Conservation (phyloP, 2,329 filamentous ascomycete genomes). For the Penicillium sp. region DNA sequence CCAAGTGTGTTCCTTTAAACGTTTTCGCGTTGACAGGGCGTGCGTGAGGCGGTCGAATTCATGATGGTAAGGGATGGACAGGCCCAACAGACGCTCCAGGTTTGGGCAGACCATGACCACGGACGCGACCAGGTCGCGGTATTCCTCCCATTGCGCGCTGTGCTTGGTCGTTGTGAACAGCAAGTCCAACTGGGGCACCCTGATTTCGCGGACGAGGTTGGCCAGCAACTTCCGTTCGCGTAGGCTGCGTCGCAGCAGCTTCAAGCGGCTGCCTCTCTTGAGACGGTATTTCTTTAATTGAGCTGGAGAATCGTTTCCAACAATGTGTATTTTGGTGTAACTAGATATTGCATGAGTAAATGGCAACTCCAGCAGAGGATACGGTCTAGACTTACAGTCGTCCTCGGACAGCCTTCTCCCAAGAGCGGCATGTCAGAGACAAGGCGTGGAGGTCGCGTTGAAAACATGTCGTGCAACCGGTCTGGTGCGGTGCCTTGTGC, state of each 20-base stretch:
- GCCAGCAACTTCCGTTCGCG: conserved; percentile 50
- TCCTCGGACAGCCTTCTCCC: conserved; percentile 51
- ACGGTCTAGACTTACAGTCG: conserved; percentile 46
- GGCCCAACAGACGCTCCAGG: conserved; percentile 52
- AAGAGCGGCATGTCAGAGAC: conserved; percentile 53
- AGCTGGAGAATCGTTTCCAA: conserved; percentile 45
- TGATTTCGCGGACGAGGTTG: conserved; percentile 51
- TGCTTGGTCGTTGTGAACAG: conserved; percentile 39
- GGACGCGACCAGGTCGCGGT: conserved; percentile 51
- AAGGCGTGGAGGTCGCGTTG: conserved; percentile 52
- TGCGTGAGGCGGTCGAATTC: conserved; percentile 53
- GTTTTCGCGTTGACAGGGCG: conserved; percentile 52
- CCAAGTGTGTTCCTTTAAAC: conserved; percentile 55
- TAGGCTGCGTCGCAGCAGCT: conserved; percentile 52
- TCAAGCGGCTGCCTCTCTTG: conserved; percentile 50
- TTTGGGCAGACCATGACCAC: conserved; percentile 58
- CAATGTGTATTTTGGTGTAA: conserved; percentile 49
- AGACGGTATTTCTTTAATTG: conserved; percentile 48
- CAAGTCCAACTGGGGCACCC: conserved; percentile 49
- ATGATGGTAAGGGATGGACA: conserved; percentile 51
- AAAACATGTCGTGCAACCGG: conserved; percentile 52
- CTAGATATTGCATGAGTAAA: conserved; percentile 28
- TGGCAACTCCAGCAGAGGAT: background rate
- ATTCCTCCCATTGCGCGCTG: conserved; percentile 44
- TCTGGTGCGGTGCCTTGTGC: conserved; percentile 39